Evolutionary conservation across 306 rosid genomes (phyloP).

Genomic region (Fragaria iinumae): DNA sequence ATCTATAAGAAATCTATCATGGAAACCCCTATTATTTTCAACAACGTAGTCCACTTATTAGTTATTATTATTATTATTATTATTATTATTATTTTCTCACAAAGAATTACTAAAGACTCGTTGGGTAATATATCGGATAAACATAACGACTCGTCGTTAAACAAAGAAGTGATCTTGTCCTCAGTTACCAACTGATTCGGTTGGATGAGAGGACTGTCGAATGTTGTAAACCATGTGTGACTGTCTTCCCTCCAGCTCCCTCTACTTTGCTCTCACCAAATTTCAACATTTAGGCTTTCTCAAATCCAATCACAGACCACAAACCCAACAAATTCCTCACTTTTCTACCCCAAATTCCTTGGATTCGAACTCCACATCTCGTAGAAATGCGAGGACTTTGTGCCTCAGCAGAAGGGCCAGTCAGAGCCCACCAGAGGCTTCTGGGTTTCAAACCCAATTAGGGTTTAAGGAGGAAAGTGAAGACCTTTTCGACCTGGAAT

Average conservation of each 20-base stretch:
- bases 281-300: slow-evolving; percentile 29
- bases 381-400: slow-evolving; percentile 18
- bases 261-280: slow-evolving; percentile 36
- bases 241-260: slow-evolving; percentile 35
- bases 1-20: too few relatives aligned
- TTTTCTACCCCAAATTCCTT: slow-evolving; percentile 8
- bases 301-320: slow-evolving; percentile 19
- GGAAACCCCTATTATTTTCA: too few relatives aligned
- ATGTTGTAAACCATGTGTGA: slow-evolving; percentile 34
- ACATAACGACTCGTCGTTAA: slow-evolving; percentile 14
- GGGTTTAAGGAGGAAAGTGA: slow-evolving; percentile 44
- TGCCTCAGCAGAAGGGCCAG: slow-evolving; percentile 14
- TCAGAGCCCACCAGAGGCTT: slow-evolving; percentile 28
- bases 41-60: too few relatives aligned
- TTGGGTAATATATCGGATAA: too few relatives aligned
- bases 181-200: neutral
- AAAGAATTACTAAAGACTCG: too few relatives aligned
- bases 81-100: too few relatives aligned
- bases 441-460: slow-evolving; percentile 37
- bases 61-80: too few relatives aligned
- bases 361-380: slow-evolving; percentile 11
- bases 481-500: slow-evolving; percentile 30
- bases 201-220: neutral
- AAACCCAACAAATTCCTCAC: slow-evolving; percentile 16
- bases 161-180: neutral